Percentiles rank a stretch among this genome's conserved stretches.
Conservation (phyloP, 257 asterid species). For the Scutellaria baicalensis region DNA sequence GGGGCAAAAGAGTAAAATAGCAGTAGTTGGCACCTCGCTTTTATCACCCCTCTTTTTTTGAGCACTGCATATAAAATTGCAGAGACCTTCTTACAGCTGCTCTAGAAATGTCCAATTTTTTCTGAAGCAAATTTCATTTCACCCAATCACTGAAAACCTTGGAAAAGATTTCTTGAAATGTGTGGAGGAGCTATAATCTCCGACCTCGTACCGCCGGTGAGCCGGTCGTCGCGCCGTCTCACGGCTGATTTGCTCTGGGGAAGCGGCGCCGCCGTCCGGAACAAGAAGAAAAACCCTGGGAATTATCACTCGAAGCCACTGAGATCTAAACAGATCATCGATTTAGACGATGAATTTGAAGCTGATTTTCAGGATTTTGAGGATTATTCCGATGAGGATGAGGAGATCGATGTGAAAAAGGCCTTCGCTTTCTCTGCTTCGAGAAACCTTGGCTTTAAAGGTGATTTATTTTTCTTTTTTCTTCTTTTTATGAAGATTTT, state of each 20-base stretch:
- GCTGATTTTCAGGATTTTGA: constrained; percentile 71
- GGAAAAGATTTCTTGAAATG: constrained; percentile 23
- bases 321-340: constrained; percentile 30
- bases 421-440: constrained; percentile 37
- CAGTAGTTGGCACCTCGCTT: neutral
- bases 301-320: constrained; percentile 39
- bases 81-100: neutral
- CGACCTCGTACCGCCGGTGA: constrained; percentile 37
- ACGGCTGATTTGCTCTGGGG: constrained; percentile 86
- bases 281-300: constrained; percentile 21
- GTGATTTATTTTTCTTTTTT: neutral
- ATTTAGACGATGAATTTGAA: constrained; percentile 55
- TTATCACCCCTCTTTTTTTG: neutral
- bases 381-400: constrained; percentile 42
- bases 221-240: constrained; percentile 50
- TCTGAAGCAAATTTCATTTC: neutral
- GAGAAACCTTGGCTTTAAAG: constrained; percentile 15
- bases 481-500: neutral
- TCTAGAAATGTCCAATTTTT: neutral
- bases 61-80: neutral
- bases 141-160: neutral
- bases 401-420: constrained; percentile 27
- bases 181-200: constrained; percentile 94
- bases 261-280: constrained; percentile 29
- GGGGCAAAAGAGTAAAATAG: constrained; percentile 4